Base-by-base conservation (phyloP, 495 filamentous ascomycete genomes). In the Aspergillus campestris region DNA sequence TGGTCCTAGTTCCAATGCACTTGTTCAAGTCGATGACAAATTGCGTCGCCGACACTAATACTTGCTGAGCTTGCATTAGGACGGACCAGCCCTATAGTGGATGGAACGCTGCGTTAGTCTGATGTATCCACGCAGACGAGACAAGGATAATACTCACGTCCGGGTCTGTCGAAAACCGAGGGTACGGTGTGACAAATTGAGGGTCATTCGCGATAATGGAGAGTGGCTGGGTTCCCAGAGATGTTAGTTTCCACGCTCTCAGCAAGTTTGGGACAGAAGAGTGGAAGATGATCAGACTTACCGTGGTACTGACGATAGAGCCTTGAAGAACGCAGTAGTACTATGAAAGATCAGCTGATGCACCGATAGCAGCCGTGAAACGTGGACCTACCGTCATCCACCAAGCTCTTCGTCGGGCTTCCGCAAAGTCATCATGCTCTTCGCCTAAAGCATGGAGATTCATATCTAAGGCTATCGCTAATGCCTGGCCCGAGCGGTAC, bases 311-410 rank as follows among this genome's bases (percentile, higher is more conserved):
- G 15, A 78, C 74, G 43, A 82, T 80, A 6, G 75, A 75, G 3
- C 73, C 72, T 60, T 82, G 78, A 32, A 76, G 69, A 34, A 78
- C 74, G 56, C 67, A 77, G 31, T 79, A 74, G 50, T 79, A 80
- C 74, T 77, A 54, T 24, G 10, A 14, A 11, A 32, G 5, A 40
- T 15, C 29, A 45, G 34, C 13, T 34, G 8, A 5, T 3, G 24
- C 12, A 14, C 13, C 12, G 34, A 1, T 8, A 24, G 35, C 18
- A 10, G 8, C 6, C 38, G 18, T 8, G 5, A 3, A 11, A 31
- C 32, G 29, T 11, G 2, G 14, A 24, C 58, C 31, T 64, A 74
- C 74, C 42, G 77, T 81, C 77, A 80, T 80, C 78, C 78, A 82
- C 78, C 78, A 82, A 37, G 71, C 68, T 51, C 77, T 68, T 30